Percentiles rank a stretch among this genome's conserved stretches.
Evolutionary conservation across 371 early-diverging fungal species (phyloP).

Genomic region (Syncephalastrum monosporum): DNA sequence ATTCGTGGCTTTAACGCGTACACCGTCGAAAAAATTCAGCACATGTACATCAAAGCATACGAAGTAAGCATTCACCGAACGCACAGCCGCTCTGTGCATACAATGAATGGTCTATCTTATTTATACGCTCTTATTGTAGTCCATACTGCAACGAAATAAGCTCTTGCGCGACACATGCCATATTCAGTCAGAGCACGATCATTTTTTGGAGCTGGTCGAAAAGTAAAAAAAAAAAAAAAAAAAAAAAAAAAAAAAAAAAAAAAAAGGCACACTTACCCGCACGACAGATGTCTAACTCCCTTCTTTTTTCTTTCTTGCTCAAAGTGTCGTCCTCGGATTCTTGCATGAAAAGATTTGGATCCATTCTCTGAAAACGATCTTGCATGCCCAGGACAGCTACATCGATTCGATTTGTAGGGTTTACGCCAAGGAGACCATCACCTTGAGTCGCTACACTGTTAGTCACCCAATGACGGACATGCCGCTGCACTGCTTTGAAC

Average conservation of each 20-base stretch:
- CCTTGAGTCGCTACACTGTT: conserved; percentile 38
- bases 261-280: not conserved
- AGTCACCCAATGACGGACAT: conserved; percentile 44
- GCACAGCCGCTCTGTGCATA: not conserved
- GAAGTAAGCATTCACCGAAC: conserved; percentile 19
- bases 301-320: not conserved
- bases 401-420: conserved; percentile 31
- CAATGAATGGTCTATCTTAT: not conserved
- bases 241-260: conserved; percentile 24
- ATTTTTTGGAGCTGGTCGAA: conserved; percentile 57
- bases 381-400: conserved; percentile 39
- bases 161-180: conserved; percentile 42
- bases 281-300: conserved; percentile 2
- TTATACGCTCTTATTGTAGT: conserved; percentile 21
- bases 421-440: conserved; percentile 34
- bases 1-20: conserved; percentile 57
- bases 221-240: conserved; percentile 40
- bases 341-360: conserved; percentile 63
- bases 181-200: conserved; percentile 53
- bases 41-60: conserved; percentile 55
- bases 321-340: conserved; percentile 58
- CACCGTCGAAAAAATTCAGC: conserved; percentile 60
- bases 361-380: conserved; percentile 50
- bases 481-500: conserved; percentile 30
- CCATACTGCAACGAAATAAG: conserved; percentile 41